These are phyloP conservation scores for Nemania sp. DNA, from an alignment of 2,329 filamentous ascomycete species.

Conservation along the genomic window DNA sequence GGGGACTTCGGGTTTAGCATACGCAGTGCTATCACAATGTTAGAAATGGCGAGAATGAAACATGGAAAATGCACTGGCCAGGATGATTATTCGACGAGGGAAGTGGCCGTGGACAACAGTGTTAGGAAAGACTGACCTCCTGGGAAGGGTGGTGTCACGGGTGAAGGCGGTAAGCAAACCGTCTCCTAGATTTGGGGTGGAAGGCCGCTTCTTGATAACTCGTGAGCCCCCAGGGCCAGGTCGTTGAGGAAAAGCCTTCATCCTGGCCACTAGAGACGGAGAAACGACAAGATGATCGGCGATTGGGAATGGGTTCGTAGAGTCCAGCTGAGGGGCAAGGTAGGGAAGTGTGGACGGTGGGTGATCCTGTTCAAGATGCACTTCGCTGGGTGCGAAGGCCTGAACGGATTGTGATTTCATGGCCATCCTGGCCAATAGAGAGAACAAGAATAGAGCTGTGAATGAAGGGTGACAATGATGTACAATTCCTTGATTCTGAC, in stretches of 20 bases:
- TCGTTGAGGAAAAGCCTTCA: constrained; percentile 38
- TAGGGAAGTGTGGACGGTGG: background rate
- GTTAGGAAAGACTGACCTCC: constrained; percentile 28
- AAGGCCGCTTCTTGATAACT: constrained; percentile 38
- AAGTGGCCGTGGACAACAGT: background rate
- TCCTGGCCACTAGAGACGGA: constrained; percentile 18
- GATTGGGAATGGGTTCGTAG: background rate
- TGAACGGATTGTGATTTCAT: constrained; percentile 1
- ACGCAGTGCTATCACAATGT: constrained; percentile 10
- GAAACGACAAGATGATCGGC: background rate
- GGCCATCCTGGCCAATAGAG: constrained; percentile 15
- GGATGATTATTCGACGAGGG: background rate
- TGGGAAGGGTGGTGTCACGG: background rate
- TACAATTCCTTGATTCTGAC: background rate
- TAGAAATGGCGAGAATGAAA: constrained; percentile 9
- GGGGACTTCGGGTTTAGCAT: constrained; percentile 5
- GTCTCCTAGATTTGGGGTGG: constrained; percentile 45
- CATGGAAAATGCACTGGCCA: background rate
- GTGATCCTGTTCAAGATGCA: constrained; percentile 2
- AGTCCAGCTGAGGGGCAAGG: background rate
- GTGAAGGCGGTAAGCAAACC: constrained; percentile 37
- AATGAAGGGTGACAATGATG: constrained; percentile 7
- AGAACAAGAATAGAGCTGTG: background rate
- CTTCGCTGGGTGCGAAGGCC: constrained; percentile 9
- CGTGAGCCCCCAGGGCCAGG: constrained; percentile 43